Conservation (phyloP, 306 rosid species). For the Cicer pinnatifidum region DNA sequence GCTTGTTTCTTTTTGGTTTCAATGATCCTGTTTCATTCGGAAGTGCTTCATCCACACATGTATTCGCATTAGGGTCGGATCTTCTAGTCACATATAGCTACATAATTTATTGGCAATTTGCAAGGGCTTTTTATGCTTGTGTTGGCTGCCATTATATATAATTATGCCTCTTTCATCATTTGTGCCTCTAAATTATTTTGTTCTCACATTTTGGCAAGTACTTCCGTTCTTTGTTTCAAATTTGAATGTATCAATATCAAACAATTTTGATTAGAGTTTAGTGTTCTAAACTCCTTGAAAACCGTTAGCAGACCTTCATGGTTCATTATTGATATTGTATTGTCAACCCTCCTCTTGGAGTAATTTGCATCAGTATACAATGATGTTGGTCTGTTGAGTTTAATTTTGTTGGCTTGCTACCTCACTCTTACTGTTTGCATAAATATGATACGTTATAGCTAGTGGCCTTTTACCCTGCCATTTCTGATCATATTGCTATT, state of each 20-base stretch:
- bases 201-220: background rate
- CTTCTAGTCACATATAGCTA: background rate
- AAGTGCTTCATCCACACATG: background rate
- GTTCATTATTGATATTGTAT: too few relatives aligned
- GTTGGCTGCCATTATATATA: background rate
- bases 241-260: background rate
- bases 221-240: background rate
- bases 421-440: background rate
- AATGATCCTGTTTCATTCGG: conserved; percentile 1
- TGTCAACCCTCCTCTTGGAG: background rate
- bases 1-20: background rate
- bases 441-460: background rate
- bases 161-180: background rate
- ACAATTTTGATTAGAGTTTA: background rate
- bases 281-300: background rate
- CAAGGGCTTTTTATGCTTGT: background rate
- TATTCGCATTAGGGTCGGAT: background rate
- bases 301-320: background rate
- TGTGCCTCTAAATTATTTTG: background rate
- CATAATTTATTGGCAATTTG: background rate
- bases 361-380: background rate
- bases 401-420: background rate
- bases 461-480: background rate
- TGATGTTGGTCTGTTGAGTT: background rate
- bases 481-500: background rate